Evolutionary conservation across 768 basidiomycete species (phyloP).

Genomic region (Leccinum uliginosum): DNA sequence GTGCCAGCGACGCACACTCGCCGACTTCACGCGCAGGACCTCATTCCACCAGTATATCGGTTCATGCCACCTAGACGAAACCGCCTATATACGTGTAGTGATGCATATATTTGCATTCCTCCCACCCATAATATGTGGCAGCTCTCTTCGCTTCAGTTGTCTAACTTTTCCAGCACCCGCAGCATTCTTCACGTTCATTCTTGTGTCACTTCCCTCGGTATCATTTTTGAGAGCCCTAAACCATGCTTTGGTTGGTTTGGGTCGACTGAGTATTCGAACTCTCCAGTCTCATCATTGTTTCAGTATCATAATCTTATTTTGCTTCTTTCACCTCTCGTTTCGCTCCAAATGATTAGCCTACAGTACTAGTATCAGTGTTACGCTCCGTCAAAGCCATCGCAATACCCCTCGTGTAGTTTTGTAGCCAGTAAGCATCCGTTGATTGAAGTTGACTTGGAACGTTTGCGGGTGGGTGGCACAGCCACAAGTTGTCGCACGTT

Average conservation of each 20-base stretch:
- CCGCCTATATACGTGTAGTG: background rate
- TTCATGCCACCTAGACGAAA: constrained; percentile 23
- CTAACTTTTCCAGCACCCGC: background rate
- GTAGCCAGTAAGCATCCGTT: constrained; percentile 21
- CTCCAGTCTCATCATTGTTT: constrained; percentile 21
- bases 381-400: constrained; percentile 22
- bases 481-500: constrained; percentile 13
- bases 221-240: constrained; percentile 17
- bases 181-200: constrained; percentile 5
- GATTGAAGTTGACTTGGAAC: background rate
- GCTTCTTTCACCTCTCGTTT: constrained; percentile 18
- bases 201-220: constrained; percentile 14
- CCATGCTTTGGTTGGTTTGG: constrained; percentile 20
- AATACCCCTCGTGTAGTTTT: constrained; percentile 36
- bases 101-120: constrained; percentile 21
- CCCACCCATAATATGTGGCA: constrained; percentile 4
- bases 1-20: constrained; percentile 7
- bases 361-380: constrained; percentile 32
- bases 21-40: constrained; percentile 7
- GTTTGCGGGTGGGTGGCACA: background rate
- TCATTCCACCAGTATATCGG: constrained; percentile 11
- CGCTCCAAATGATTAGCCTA: constrained; percentile 18
- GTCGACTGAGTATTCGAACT: constrained; percentile 24
- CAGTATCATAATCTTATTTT: constrained; percentile 30
- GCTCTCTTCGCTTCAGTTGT: background rate